Evolutionary conservation across 1,139 yeast genomes (phyloP).

Genomic region (Debaryomyces sp.): DNA sequence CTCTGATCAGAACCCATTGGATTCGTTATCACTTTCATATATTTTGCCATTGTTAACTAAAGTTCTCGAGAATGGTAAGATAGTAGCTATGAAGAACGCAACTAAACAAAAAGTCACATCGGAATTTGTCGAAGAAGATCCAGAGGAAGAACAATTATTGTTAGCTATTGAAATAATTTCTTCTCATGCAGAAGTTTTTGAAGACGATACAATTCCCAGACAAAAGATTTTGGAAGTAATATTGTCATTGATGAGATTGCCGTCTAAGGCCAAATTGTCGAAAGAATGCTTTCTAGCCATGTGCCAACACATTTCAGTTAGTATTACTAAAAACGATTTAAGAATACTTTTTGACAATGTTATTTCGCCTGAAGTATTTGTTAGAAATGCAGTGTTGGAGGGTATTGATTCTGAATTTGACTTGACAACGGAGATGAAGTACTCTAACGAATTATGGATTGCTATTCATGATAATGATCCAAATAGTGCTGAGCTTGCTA

Average conservation of each 20-base stretch:
- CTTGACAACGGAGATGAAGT: slow-evolving; percentile 53
- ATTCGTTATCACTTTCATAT: slow-evolving; percentile 68
- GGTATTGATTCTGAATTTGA: slow-evolving; percentile 88
- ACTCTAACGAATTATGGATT: slow-evolving; percentile 75
- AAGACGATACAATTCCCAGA: slow-evolving; percentile 70
- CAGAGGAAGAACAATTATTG: slow-evolving; percentile 83
- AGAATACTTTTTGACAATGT: slow-evolving; percentile 58
- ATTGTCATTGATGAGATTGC: slow-evolving; percentile 66
- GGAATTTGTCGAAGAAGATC: slow-evolving; percentile 77
- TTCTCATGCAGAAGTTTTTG: slow-evolving; percentile 74
- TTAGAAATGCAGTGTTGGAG: slow-evolving; percentile 78
- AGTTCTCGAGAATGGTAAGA: slow-evolving; percentile 63
- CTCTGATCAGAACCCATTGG: slow-evolving; percentile 73
- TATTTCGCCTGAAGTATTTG: slow-evolving; percentile 66
- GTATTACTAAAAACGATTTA: slow-evolving; percentile 60
- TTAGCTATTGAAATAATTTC: slow-evolving; percentile 78
- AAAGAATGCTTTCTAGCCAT: slow-evolving; percentile 81
- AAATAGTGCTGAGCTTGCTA: slow-evolving; percentile 65
- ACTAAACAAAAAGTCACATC: slow-evolving; percentile 51
- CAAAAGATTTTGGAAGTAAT: slow-evolving; percentile 61
- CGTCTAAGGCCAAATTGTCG: slow-evolving; percentile 77
- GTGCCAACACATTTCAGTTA: slow-evolving; percentile 72
- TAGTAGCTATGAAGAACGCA: slow-evolving; percentile 52
- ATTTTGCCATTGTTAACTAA: slow-evolving; percentile 71
- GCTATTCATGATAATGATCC: slow-evolving; percentile 74